These are phyloP conservation scores for Phallus indusiatus DNA, from an alignment of 768 basidiomycete genomes.

Conservation along the genomic window DNA sequence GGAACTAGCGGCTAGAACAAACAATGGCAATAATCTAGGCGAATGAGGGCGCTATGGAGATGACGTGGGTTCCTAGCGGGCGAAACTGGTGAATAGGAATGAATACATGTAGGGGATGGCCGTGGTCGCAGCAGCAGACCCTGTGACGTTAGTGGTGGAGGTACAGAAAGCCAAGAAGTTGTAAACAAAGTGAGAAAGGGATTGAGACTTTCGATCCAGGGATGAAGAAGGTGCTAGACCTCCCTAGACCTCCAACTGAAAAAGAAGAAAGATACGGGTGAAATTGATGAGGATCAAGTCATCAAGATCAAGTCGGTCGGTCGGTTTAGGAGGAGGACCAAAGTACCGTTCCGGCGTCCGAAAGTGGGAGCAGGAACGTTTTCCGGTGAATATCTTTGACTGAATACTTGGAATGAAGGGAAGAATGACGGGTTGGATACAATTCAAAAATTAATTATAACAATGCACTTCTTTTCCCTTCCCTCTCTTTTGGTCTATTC, in stretches of 20 bases:
- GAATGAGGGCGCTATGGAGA: constrained; percentile 65
- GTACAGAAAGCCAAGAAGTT: constrained; percentile 24
- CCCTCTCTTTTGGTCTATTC: no score
- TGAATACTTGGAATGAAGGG: not conserved
- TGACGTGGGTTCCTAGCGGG: constrained; percentile 71
- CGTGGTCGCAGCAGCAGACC: constrained; percentile 19
- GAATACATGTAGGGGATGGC: constrained; percentile 50
- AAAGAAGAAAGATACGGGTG: no score
- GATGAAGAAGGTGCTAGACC: constrained; percentile 61
- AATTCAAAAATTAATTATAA: no score
- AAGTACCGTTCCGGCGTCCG: constrained; percentile 69
- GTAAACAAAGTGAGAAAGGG: constrained; percentile 45
- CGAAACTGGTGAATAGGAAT: constrained; percentile 81
- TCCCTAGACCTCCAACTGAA: no score
- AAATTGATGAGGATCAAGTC: no score
- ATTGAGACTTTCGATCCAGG: constrained; percentile 81
- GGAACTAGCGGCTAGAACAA: constrained; percentile 22
- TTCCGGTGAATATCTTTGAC: constrained; percentile 32
- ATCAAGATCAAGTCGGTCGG: no score
- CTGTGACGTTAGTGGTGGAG: constrained; percentile 22
- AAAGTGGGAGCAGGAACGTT: constrained; percentile 85
- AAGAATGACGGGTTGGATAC: no score
- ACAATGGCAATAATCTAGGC: constrained; percentile 41
- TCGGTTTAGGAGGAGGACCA: constrained; percentile 67
- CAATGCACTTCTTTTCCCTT: no score